Evolutionary conservation across 306 rosid species (phyloP).

Genomic region (Cotoneaster glaucophyllus): DNA sequence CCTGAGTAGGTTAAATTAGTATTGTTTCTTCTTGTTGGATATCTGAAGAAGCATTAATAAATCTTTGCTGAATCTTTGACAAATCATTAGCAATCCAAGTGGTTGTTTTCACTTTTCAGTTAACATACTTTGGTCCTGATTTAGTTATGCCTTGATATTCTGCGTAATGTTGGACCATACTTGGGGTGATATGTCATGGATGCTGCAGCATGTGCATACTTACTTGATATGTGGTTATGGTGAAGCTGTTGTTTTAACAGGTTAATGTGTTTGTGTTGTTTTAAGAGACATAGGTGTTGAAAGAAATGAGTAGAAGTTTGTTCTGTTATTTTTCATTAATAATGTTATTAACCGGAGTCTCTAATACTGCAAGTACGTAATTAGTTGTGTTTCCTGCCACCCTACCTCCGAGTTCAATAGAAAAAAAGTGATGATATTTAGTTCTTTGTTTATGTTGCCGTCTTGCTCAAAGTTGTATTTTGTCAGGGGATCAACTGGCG

Average conservation of each 20-base stretch:
- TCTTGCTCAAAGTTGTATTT: constrained; percentile 10
- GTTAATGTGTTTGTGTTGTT: neutral
- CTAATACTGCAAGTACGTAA: no score
- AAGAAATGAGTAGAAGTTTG: neutral
- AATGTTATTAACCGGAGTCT: neutral
- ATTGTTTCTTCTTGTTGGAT: constrained; percentile 1
- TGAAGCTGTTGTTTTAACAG: neutral
- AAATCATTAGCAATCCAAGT: neutral
- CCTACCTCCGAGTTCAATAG: neutral
- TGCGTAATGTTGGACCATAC: neutral
- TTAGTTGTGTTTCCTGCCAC: neutral
- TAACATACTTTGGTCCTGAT: neutral
- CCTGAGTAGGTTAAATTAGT: constrained; percentile 2
- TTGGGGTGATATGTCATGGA: neutral
- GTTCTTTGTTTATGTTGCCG: neutral
- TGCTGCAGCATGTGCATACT: neutral
- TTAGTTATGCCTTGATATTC: neutral
- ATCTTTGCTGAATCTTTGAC: neutral
- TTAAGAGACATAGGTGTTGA: neutral
- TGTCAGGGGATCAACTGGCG: constrained; percentile 90
- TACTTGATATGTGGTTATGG: neutral
- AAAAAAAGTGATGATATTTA: neutral
- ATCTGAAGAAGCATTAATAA: neutral
- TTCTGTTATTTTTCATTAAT: neutral
- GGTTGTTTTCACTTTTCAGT: neutral